phyloP scores from a whole-genome alignment of 163 green algal species.

The Coccomyxa subellipsoidea region DNA sequence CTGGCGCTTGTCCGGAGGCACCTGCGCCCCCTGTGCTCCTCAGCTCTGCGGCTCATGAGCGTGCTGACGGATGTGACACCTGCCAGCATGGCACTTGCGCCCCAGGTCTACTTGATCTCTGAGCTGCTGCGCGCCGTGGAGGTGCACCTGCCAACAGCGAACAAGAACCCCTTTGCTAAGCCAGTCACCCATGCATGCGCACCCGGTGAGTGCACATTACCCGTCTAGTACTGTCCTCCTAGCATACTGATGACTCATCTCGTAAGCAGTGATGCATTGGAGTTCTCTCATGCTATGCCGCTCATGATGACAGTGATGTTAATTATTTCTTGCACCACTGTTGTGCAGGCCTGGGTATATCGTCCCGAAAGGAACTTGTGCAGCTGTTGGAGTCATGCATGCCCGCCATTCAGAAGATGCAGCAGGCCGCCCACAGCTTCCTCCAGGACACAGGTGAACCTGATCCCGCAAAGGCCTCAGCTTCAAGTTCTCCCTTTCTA shows the following conservation, averaged over 20 bases:
- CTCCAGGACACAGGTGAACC: background rate
- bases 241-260: background rate
- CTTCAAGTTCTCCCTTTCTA: background rate
- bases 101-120: background rate
- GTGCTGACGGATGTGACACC: background rate
- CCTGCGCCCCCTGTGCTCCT: slow-evolving; percentile 4
- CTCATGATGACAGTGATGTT: background rate
- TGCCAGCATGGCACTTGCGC: background rate
- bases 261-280: background rate
- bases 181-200: background rate
- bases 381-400: background rate
- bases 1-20: background rate
- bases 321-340: background rate
- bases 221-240: background rate
- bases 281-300: background rate
- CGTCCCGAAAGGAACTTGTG: background rate
- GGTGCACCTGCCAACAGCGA: background rate
- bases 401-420: background rate
- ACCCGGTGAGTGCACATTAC: background rate
- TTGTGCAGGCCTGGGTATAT: background rate
- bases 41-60: slow-evolving; percentile 12
- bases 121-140: background rate
- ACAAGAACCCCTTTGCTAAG: background rate
- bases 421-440: background rate
- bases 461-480: background rate